Evolutionary conservation across 192 early-diverging fungal genomes (phyloP), one percentile per base, ranked within the genome.

Genomic region (Rhizophagus prolifer): DNA sequence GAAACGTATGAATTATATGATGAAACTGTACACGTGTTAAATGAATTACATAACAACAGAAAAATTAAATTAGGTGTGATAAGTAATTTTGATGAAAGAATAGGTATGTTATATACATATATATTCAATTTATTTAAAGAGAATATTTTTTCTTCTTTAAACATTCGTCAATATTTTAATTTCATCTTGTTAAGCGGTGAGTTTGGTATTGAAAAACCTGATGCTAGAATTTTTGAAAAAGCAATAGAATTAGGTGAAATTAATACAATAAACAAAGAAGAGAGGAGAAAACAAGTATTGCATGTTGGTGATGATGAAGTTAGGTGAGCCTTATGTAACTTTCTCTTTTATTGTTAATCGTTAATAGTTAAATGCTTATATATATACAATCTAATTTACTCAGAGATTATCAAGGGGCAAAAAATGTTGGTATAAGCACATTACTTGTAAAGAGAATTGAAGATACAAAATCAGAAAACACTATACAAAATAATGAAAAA

Each of bases 271-370:
- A 44, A 12, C 41, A 44, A 54, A 54, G 30, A 74, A 46, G 14
- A 25, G 76, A 81, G 25, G 58, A 47, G 23, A 63, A 82, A 82
- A 34, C 79, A 89, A 58, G 78, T 84, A 13, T 67, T 91, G n/a
- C 90, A 91, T 80, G 79, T 91, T 28, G 90, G 90, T 10, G 90
- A 91, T 71, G 88, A 85, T 77, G 74, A 82, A 46, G 64, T 73
- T 21, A 81, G 76, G 85, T 85, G 74, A 78, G 70, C 34, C 10
- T 70, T 70, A 4, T 2, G 34, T 46, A 46, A 46, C 31, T 5
- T 13, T 13, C 23, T 23, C 14, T 46, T 23, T 38, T 38, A 38
- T 38, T 34, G 7, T 38, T 38, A 38, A 38, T 38, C 0, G 36
- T 38, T 38, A 8, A 38, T 38, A 38, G 36, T 38, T 38, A 38